Percentiles rank a stretch among this genome's conserved stretches.
Conservation (phyloP, 225 moss, liverwort and hornwort species). For the Pleurozium schreberi region DNA sequence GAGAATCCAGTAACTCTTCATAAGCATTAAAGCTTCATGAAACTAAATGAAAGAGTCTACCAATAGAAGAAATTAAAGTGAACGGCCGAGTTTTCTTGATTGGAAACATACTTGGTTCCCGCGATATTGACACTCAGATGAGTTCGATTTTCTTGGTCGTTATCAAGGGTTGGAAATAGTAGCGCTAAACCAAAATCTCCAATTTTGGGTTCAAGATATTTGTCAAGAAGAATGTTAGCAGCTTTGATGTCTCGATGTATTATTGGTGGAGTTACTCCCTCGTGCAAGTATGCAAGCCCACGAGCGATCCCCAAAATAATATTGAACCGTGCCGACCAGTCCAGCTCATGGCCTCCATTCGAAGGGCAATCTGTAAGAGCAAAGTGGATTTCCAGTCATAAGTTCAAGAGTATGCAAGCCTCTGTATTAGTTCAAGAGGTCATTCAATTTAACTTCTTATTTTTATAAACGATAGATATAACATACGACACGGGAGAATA, state of each 20-base stretch:
- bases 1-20: background rate
- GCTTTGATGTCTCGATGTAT: slow-evolving; percentile 38
- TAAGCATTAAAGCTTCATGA: background rate
- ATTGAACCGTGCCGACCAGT: slow-evolving; percentile 27
- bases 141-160: slow-evolving; percentile 15
- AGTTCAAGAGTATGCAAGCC: too few species aligned
- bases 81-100: background rate
- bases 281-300: slow-evolving; percentile 26
- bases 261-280: slow-evolving; percentile 29
- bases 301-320: slow-evolving; percentile 27
- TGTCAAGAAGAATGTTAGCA: slow-evolving; percentile 43
- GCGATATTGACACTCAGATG: slow-evolving; percentile 25
- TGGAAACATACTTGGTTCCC: slow-evolving; percentile 24
- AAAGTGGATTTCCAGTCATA: background rate
- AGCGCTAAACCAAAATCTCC: slow-evolving; percentile 42
- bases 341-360: slow-evolving; percentile 4
- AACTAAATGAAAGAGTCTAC: background rate
- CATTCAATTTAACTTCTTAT: background rate
- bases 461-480: background rate
- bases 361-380: slow-evolving; percentile 17
- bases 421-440: background rate
- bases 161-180: slow-evolving; percentile 20
- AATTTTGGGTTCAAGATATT: slow-evolving; percentile 21
- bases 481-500: background rate
- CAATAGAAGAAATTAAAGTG: background rate